Evolutionary conservation across 495 filamentous ascomycete genomes (phyloP).

Genomic region (Diplogelasinospora grovesii): DNA sequence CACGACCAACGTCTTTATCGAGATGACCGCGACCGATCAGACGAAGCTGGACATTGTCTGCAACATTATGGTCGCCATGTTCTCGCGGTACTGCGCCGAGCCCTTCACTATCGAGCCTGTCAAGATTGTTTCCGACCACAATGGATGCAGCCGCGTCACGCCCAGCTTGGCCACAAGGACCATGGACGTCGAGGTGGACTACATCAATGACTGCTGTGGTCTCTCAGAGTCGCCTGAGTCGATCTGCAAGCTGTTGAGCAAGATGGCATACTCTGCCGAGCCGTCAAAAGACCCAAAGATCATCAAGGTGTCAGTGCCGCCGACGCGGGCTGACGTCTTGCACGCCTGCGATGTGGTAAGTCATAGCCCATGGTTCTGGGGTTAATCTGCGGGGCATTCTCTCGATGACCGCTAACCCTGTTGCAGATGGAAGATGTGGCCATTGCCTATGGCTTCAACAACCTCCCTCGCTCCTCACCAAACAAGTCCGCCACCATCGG

Average conservation of each 20-base stretch:
- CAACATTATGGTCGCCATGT: constrained; percentile 94
- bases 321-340: constrained; percentile 87
- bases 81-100: constrained; percentile 83
- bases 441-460: constrained; percentile 95
- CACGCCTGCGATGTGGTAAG: constrained; percentile 81
- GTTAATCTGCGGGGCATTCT: neutral
- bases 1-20: constrained; percentile 91
- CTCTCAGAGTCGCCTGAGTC: constrained; percentile 62
- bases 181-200: constrained; percentile 77
- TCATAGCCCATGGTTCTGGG: no score
- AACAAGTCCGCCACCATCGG: constrained; percentile 78
- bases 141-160: constrained; percentile 68
- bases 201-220: constrained; percentile 88
- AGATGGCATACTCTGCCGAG: constrained; percentile 76
- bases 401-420: neutral
- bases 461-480: constrained; percentile 75
- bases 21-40: constrained; percentile 92
- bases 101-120: constrained; percentile 91
- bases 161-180: constrained; percentile 71
- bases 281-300: constrained; percentile 62
- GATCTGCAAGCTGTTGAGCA: constrained; percentile 68
- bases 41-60: constrained; percentile 96
- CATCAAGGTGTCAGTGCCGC: constrained; percentile 74
- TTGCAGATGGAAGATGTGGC: constrained; percentile 86
- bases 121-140: constrained; percentile 85